phyloP scores from a whole-genome alignment of 2,329 filamentous ascomycete species.

The Tolypocladium inflatum region DNA sequence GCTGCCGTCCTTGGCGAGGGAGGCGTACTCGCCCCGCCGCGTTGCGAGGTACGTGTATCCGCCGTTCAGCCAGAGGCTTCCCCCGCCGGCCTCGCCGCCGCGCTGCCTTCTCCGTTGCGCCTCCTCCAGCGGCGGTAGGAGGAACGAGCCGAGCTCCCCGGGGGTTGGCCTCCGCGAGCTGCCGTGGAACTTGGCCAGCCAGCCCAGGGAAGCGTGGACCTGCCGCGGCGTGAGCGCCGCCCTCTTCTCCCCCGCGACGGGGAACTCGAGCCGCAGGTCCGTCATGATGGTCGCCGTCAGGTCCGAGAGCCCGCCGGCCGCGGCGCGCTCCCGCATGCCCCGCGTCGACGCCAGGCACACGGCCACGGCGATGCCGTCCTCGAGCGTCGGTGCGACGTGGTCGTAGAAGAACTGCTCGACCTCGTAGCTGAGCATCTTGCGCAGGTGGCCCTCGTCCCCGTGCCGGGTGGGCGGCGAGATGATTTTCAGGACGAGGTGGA shows the following conservation, averaged over 20 bases:
- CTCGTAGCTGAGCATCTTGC: constrained; percentile 58
- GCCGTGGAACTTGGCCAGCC: constrained; percentile 53
- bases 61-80: constrained; percentile 51
- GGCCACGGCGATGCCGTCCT: constrained; percentile 35
- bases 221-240: constrained; percentile 35
- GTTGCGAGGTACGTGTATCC: constrained; percentile 63
- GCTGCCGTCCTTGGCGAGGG: constrained; percentile 31
- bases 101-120: constrained; percentile 13
- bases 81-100: constrained; percentile 5
- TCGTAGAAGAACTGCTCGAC: constrained; percentile 59
- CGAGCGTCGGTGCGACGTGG: constrained; percentile 40
- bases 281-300: constrained; percentile 47
- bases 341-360: constrained; percentile 37
- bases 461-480: constrained; percentile 34
- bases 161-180: constrained; percentile 33
- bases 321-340: constrained; percentile 11
- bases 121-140: constrained; percentile 49
- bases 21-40: constrained; percentile 43
- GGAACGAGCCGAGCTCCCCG: constrained; percentile 20
- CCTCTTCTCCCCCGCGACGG: constrained; percentile 46
- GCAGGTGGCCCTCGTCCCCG: constrained; percentile 49
- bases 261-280: constrained; percentile 43
- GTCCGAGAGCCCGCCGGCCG: constrained; percentile 20
- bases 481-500: constrained; percentile 47
- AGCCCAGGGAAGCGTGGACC: constrained; percentile 45